These are phyloP conservation scores for button mushroom (Agaricus bisporus) DNA, from an alignment of 768 basidiomycete genomes.

Conservation along the genomic window DNA sequence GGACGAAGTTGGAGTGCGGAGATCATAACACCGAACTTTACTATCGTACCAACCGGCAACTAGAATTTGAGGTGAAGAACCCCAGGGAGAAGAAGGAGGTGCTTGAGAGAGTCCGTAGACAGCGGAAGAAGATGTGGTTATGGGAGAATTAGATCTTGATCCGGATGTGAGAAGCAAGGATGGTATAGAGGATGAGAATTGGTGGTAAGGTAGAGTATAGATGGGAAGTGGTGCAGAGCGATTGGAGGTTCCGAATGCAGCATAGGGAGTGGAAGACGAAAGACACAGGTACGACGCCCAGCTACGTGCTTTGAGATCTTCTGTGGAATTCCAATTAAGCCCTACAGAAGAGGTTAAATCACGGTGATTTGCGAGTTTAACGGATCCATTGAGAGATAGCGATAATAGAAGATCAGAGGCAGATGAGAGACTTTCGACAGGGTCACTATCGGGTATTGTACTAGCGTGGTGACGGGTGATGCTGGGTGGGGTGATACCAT, in stretches of 20 bases:
- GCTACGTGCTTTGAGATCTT: conserved; percentile 46
- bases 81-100: conserved; percentile 60
- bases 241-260: conserved; percentile 57
- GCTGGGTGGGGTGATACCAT: not conserved
- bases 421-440: conserved; percentile 53
- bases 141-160: not conserved
- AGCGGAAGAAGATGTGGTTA: conserved; percentile 33
- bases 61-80: conserved; percentile 62
- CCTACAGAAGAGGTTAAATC: not conserved
- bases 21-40: conserved; percentile 65
- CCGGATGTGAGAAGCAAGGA: conserved; percentile 37
- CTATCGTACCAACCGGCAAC: conserved; percentile 85
- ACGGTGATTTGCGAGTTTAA: conserved; percentile 15
- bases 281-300: conserved; percentile 61
- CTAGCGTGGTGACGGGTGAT: not conserved
- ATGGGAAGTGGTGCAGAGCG: conserved; percentile 54
- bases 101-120: conserved; percentile 68
- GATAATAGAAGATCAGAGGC: conserved; percentile 41
- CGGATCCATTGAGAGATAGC: conserved; percentile 51
- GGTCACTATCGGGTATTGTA: conserved; percentile 34
- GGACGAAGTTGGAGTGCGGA: conserved; percentile 43
- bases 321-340: conserved; percentile 13
- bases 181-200: conserved; percentile 37
- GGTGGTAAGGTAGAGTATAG: conserved; percentile 43
- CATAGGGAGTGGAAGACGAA: conserved; percentile 47